Percentiles rank a stretch among this genome's conserved stretches.
These are phyloP conservation scores for Verticillium tricorpus DNA, from an alignment of 2,329 filamentous ascomycete genomes.

Conservation along the genomic window DNA sequence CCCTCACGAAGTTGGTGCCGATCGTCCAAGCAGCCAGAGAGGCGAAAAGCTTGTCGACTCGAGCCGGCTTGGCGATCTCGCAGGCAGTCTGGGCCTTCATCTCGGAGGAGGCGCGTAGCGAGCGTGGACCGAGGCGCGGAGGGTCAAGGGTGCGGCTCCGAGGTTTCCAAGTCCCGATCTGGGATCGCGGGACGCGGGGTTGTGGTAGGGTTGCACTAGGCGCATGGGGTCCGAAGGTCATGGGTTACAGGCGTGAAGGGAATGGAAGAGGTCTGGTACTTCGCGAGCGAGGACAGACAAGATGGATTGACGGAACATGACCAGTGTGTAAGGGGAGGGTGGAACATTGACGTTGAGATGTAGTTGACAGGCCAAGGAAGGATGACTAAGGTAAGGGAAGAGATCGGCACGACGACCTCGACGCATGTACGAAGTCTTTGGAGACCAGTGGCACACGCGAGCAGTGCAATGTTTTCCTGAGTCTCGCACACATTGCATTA, in stretches of 20 bases:
- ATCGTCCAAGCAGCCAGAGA: neutral
- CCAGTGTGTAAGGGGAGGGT: neutral
- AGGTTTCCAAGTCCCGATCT: constrained; percentile 11
- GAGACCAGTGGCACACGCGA: too few relatives aligned
- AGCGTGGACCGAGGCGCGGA: constrained; percentile 6
- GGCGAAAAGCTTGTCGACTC: neutral
- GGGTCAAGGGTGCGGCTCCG: constrained; percentile 9
- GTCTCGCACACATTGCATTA: neutral
- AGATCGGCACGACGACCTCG: too few relatives aligned
- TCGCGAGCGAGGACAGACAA: neutral
- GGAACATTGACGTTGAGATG: neutral
- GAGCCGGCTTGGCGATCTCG: neutral
- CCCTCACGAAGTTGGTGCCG: neutral
- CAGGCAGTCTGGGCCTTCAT: neutral
- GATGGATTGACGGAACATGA: neutral
- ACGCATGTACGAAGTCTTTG: too few relatives aligned
- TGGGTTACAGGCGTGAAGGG: neutral
- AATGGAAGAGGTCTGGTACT: neutral
- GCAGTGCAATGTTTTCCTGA: too few relatives aligned
- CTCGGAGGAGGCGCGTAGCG: neutral
- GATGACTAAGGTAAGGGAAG: too few relatives aligned
- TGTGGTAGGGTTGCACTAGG: neutral
- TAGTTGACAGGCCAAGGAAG: too few relatives aligned
- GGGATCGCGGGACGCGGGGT: constrained; percentile 7
- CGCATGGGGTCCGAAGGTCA: neutral